Conservation (phyloP, 2,329 filamentous ascomycete genomes). For the Aspergillus candidus region DNA sequence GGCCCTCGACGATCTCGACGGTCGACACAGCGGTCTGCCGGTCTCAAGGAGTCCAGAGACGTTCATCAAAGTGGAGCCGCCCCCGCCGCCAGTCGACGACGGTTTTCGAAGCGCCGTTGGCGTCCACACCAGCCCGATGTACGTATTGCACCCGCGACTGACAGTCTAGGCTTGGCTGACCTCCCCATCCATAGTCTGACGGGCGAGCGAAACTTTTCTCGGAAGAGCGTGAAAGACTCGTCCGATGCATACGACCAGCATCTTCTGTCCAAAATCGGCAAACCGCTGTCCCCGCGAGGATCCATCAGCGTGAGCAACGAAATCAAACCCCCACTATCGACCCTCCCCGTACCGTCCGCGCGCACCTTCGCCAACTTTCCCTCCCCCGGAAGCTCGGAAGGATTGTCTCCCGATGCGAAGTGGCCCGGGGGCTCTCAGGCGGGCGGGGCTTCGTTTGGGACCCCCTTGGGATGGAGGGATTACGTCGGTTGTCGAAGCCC, state of each 20-base stretch:
- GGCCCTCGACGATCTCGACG: conserved; percentile 32
- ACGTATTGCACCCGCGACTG: conserved; percentile 15
- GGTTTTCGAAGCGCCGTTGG: conserved; percentile 30
- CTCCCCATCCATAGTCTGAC: conserved; percentile 42
- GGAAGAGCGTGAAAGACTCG: conserved; percentile 52
- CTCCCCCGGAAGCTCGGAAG: conserved; percentile 28
- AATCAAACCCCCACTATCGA: conserved; percentile 23
- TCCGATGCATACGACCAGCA: conserved; percentile 60
- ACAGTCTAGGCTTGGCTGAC: not conserved
- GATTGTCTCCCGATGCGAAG: conserved; percentile 28
- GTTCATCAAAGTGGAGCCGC: conserved; percentile 30
- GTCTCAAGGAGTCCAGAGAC: conserved; percentile 29
- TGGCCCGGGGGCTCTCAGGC: conserved; percentile 38
- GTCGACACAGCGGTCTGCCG: conserved; percentile 23
- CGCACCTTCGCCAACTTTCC: conserved; percentile 28
- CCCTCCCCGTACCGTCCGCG: conserved; percentile 27
- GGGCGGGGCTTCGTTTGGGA: conserved; percentile 37
- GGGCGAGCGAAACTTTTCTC: conserved; percentile 55
- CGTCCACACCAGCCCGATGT: conserved; percentile 28
- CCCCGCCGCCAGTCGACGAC: conserved; percentile 26
- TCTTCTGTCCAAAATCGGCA: conserved; percentile 56
- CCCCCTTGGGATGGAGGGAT: conserved; percentile 37
- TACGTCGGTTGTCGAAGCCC: conserved; percentile 38
- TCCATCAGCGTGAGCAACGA: conserved; percentile 30
- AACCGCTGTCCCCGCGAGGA: conserved; percentile 49